Evolutionary conservation across 192 early-diverging fungal genomes (phyloP).

Genomic region (Coemansia sp.): DNA sequence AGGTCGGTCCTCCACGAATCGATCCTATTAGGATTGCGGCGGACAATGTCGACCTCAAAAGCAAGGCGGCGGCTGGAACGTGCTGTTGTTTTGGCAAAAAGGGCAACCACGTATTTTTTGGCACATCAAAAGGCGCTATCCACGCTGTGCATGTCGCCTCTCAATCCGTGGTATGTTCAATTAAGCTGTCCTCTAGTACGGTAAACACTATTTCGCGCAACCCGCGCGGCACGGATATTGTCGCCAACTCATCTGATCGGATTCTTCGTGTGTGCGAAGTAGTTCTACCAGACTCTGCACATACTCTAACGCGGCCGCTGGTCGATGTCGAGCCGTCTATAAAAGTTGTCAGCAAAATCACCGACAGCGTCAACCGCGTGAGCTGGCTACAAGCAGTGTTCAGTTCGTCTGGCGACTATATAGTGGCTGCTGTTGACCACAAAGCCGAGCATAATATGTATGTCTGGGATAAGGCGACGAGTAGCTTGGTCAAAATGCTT

Average conservation of each 20-base stretch:
- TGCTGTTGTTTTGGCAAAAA: slow-evolving; percentile 52
- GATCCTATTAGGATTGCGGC: slow-evolving; percentile 25
- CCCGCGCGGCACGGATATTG: slow-evolving; percentile 62
- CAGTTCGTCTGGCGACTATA: slow-evolving; percentile 87
- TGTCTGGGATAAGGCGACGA: slow-evolving; percentile 86
- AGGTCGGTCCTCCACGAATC: neutral
- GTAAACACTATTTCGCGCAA: slow-evolving; percentile 46
- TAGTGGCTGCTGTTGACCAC: slow-evolving; percentile 79
- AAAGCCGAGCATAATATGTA: slow-evolving; percentile 94
- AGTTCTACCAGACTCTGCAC: slow-evolving; percentile 23
- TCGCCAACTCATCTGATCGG: slow-evolving; percentile 81
- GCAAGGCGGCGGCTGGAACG: slow-evolving; percentile 48
- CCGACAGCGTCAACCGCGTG: slow-evolving; percentile 87
- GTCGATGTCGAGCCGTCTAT: slow-evolving; percentile 31
- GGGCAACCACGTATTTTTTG: slow-evolving; percentile 53
- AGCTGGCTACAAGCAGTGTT: slow-evolving; percentile 91
- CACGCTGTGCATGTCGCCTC: slow-evolving; percentile 44
- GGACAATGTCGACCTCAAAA: slow-evolving; percentile 24
- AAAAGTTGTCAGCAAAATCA: slow-evolving; percentile 68
- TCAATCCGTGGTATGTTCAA: slow-evolving; percentile 25
- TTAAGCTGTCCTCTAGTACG: slow-evolving; percentile 38
- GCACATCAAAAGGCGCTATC: slow-evolving; percentile 39
- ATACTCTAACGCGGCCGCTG: neutral
- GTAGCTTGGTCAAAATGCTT: slow-evolving; percentile 86
- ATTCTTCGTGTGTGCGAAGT: slow-evolving; percentile 73